Conservation (phyloP, 2,329 filamentous ascomycete species). For the Fusarium sp. region DNA sequence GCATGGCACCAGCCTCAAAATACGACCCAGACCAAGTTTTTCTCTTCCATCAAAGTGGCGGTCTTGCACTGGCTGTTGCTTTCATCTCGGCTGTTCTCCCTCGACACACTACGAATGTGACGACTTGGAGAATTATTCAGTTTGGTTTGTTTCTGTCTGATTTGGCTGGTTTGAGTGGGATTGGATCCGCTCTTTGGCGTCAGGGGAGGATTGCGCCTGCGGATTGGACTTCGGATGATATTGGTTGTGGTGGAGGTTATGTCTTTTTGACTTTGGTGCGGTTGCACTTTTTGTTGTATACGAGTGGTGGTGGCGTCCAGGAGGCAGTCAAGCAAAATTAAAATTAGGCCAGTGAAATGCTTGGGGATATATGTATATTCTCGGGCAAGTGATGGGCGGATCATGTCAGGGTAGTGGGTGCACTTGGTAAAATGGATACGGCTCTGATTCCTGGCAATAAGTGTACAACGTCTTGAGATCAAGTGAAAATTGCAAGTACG, state of each 20-base stretch:
- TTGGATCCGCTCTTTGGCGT: background rate
- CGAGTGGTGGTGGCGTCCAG: background rate
- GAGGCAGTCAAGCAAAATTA: background rate
- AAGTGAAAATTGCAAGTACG: background rate
- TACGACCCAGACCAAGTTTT: slow-evolving; percentile 12
- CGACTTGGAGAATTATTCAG: slow-evolving; percentile 9
- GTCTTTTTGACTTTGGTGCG: slow-evolving; percentile 11
- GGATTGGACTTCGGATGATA: slow-evolving; percentile 8
- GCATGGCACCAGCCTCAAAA: slow-evolving; percentile 11
- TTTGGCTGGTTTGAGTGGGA: slow-evolving; percentile 7
- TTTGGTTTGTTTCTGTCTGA: slow-evolving; percentile 11
- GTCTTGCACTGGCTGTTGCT: slow-evolving; percentile 6
- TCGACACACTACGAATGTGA: background rate
- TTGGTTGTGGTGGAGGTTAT: slow-evolving; percentile 7
- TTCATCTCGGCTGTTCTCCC: slow-evolving; percentile 5
- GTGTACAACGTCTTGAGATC: background rate
- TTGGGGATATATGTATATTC: background rate
- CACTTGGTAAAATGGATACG: background rate
- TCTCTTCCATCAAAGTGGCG: slow-evolving; percentile 19
- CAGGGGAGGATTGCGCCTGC: background rate
- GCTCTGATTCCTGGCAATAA: background rate
- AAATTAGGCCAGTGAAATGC: background rate
- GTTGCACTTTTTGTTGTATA: background rate
- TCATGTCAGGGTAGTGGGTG: background rate
- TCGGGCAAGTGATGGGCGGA: background rate